Evolutionary conservation across 2,329 filamentous ascomycete genomes (phyloP).

Genomic region (Penicillium sp.): DNA sequence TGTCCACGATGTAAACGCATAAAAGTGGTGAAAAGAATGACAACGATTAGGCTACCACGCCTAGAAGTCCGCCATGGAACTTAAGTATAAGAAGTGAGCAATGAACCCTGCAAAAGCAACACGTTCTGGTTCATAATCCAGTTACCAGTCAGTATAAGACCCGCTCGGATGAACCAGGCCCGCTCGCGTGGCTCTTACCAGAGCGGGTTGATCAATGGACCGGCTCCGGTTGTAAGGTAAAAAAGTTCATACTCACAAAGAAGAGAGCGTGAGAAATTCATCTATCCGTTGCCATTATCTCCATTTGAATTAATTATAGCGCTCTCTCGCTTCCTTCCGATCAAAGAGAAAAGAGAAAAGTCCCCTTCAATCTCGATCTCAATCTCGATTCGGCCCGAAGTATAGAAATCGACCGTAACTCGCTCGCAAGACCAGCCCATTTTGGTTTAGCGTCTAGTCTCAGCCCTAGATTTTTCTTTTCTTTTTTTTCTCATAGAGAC

Average conservation of each 20-base stretch:
- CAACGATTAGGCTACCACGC: neutral
- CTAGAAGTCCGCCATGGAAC: neutral
- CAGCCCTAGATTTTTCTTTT: neutral
- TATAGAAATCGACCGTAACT: neutral
- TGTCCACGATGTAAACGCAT: neutral
- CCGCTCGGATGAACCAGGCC: constrained; percentile 9
- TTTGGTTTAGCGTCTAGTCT: constrained; percentile 26
- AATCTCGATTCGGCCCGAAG: constrained; percentile 17
- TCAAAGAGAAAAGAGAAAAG: neutral
- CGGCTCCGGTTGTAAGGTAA: neutral
- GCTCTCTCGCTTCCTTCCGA: neutral
- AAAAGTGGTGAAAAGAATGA: neutral
- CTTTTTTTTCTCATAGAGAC: neutral
- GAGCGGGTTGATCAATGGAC: constrained; percentile 3
- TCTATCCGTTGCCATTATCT: too few relatives aligned
- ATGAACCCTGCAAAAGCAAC: neutral
- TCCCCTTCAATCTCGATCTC: constrained; percentile 2
- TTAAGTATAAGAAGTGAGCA: constrained; percentile 6
- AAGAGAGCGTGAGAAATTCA: too few relatives aligned
- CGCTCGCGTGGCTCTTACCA: neutral
- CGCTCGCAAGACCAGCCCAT: constrained; percentile 28
- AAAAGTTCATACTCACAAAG: neutral
- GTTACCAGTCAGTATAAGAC: constrained; percentile 5
- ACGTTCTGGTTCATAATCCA: too few relatives aligned
- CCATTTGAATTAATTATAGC: neutral